Percentiles rank a stretch among this genome's conserved stretches.
phyloP scores from a whole-genome alignment of 2,329 filamentous ascomycete genomes.

The Sporothrix pseudoabietina region DNA sequence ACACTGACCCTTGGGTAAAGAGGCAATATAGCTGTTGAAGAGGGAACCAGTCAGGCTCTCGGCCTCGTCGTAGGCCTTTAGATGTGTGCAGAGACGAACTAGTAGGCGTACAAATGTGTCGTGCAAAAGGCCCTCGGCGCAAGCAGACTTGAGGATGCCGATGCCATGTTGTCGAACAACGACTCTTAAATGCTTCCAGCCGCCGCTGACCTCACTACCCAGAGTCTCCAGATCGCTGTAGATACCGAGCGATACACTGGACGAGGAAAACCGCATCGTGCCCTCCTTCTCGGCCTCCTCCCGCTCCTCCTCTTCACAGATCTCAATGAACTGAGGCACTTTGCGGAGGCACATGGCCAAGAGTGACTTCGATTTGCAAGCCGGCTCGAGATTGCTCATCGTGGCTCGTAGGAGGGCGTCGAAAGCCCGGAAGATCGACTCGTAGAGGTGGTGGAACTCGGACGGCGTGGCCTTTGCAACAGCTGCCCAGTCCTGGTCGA shows the following conservation, averaged over 20 bases:
- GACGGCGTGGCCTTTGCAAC: slow-evolving; percentile 41
- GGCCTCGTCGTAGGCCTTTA: slow-evolving; percentile 45
- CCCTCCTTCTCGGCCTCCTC: slow-evolving; percentile 45
- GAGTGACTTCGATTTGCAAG: slow-evolving; percentile 43
- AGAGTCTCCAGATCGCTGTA: slow-evolving; percentile 54
- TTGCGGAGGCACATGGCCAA: slow-evolving; percentile 53
- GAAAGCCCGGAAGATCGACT: slow-evolving; percentile 50
- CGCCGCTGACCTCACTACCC: slow-evolving; percentile 45
- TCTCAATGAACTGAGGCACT: slow-evolving; percentile 51
- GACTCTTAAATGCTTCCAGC: slow-evolving; percentile 51
- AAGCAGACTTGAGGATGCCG: slow-evolving; percentile 47
- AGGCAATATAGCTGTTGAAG: slow-evolving; percentile 26
- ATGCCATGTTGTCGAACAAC: slow-evolving; percentile 53
- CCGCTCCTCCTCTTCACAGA: slow-evolving; percentile 49
- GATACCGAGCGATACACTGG: slow-evolving; percentile 48
- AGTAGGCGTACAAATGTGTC: slow-evolving; percentile 46
- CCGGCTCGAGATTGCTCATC: slow-evolving; percentile 21
- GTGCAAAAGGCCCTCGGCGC: slow-evolving; percentile 48
- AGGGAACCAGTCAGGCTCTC: slow-evolving; percentile 47
- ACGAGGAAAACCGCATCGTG: slow-evolving; percentile 41
- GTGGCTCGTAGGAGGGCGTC: slow-evolving; percentile 51
- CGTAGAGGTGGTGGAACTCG: slow-evolving; percentile 45
- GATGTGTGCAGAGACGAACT: slow-evolving; percentile 47
- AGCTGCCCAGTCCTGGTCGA: slow-evolving; percentile 43
- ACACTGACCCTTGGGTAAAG: not conserved